A percentile compares a stretch with the other conserved stretches of the same genome.
Evolutionary conservation across 257 asterid species (phyloP).

Genomic region (Rhazya stricta): DNA sequence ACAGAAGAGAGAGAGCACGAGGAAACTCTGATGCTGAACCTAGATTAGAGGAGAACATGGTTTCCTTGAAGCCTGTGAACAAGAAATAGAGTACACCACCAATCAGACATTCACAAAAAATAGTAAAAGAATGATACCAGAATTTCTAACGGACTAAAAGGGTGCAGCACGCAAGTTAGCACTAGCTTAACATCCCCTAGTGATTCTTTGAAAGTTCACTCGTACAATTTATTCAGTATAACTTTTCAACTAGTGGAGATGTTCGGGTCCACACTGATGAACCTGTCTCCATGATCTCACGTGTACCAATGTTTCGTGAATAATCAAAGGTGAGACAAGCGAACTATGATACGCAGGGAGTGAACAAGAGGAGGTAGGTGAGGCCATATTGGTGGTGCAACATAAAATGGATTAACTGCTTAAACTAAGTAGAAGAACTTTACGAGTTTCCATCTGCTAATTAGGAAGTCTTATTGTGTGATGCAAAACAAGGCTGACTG

Average conservation of each 20-base stretch:
- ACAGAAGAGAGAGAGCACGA: conserved; percentile 99
- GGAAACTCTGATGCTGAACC: conserved; percentile 57
- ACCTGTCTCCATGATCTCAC: not conserved
- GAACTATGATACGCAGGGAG: not conserved
- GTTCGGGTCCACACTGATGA: not conserved
- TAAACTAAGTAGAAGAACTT: no score
- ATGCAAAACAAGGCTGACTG: not conserved
- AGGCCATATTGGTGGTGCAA: not conserved
- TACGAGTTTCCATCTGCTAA: not conserved
- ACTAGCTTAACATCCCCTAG: no score
- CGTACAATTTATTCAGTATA: not conserved
- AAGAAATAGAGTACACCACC: not conserved
- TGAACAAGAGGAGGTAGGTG: not conserved
- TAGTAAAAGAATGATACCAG: not conserved
- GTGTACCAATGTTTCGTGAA: not conserved
- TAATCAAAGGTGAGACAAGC: not conserved
- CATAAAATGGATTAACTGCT: not conserved
- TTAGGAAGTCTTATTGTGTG: not conserved
- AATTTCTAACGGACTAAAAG: no score
- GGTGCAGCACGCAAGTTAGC: not conserved
- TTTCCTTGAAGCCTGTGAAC: conserved; percentile 57
- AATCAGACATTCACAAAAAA: not conserved
- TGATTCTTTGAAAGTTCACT: no score
- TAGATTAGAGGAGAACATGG: conserved; percentile 33
- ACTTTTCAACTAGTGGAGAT: not conserved